A percentile compares a stretch with the other conserved stretches of the same genome.
Conservation (phyloP, 192 early-diverging fungal genomes). For the Coemansia interrupta region DNA sequence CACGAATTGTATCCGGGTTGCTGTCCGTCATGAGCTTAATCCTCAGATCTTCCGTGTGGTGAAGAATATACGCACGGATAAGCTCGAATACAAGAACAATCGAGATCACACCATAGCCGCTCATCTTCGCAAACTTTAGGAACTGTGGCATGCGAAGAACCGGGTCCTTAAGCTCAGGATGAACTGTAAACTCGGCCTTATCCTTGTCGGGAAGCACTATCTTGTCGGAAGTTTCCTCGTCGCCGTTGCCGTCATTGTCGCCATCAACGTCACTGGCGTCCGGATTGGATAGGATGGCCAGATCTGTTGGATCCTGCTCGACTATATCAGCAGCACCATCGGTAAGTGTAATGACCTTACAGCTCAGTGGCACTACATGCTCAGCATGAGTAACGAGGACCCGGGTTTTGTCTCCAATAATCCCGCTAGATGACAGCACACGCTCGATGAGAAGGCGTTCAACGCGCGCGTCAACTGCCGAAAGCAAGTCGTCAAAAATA, state of each 20-base stretch:
- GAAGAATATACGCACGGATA: constrained; percentile 7
- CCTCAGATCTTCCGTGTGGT: constrained; percentile 19
- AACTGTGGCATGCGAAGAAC: constrained; percentile 9
- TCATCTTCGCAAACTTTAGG: constrained; percentile 3
- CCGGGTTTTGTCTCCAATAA: constrained; percentile 37
- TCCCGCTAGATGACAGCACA: constrained; percentile 33
- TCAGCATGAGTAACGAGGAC: constrained; percentile 58
- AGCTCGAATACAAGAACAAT: constrained; percentile 8
- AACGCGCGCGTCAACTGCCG: constrained; percentile 65
- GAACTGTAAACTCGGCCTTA: background rate
- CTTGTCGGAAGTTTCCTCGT: background rate
- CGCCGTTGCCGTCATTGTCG: background rate
- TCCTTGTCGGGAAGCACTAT: background rate
- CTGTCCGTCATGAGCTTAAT: constrained; percentile 24
- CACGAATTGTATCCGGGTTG: constrained; percentile 19
- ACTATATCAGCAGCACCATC: constrained; percentile 7
- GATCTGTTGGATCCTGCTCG: constrained; percentile 5
- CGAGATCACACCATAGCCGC: constrained; percentile 16
- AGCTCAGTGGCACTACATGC: constrained; percentile 26
- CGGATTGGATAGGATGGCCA: background rate
- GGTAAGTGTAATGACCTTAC: constrained; percentile 17
- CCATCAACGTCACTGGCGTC: no score
- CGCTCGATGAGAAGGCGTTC: constrained; percentile 57
- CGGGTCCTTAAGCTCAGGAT: constrained; percentile 1
- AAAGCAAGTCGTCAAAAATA: constrained; percentile 67